Base-by-base conservation (phyloP, 345 rosid species). In the Combretum micranthum region DNA sequence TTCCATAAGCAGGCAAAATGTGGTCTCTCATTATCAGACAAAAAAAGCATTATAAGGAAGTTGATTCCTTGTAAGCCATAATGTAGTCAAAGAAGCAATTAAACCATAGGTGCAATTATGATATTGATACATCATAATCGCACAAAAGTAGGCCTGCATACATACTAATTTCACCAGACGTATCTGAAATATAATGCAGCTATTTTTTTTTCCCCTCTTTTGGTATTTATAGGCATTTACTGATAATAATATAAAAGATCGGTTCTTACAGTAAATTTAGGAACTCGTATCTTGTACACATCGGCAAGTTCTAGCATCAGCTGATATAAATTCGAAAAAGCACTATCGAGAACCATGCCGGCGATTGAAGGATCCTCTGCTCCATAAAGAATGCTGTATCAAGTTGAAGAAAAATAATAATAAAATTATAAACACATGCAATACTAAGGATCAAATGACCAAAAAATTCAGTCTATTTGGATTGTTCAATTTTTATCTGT, bases 291-390 rank as follows among this genome's bases (percentile, higher is more conserved):
- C 75, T 85, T 89, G 84, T 87, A 89, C 37, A 85, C 83, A 63
- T 87, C 97, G 52, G 86, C 99, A 47, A 93, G 90, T 67, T 93
- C 99, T 94, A 93, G 78, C 99, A 93, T 93, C 55, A 93, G 83
- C 77, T 85, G 90, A 78, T 84, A 89, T 69, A 93, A 80, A 80
- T 85, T 87, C 56, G 97, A 87, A 70, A 93, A 93, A 61, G 97
- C 96, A 71, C 99, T 89, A 69, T 93, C 97, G 68, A 93, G 79
- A 73, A 93, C 97, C 85, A 89, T 89, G 73, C 97, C 99, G 70
- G 97, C 95, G 13, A 89, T 81, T 44, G 99, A 89, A 23, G 99
- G 96, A 59, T 93, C 99, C 69, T 87, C 91, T 51, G 88, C 96
- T 79, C 97, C 99, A 67, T 83, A 93, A 42, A 93, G 87, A 68